Conservation (phyloP, 208 protist genomes). For the Lotmaria passim region DNA sequence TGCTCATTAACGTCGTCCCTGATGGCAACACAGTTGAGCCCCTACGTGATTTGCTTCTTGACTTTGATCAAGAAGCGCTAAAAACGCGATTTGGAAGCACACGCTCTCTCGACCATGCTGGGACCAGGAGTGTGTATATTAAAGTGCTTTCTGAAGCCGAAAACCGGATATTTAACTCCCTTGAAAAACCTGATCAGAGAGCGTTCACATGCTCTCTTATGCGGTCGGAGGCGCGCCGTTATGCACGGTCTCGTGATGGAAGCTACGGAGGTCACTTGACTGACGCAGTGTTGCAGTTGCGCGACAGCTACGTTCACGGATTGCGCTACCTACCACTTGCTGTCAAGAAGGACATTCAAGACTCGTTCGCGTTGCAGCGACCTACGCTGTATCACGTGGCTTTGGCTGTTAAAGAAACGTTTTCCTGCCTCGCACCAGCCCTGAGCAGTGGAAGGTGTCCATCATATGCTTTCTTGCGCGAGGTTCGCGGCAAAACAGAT, state of each 20-base stretch:
- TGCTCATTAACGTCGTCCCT: constrained; percentile 15
- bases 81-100: constrained; percentile 37
- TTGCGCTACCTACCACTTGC: constrained; percentile 44
- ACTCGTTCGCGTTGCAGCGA: constrained; percentile 23
- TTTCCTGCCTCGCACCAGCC: constrained; percentile 51
- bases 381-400: constrained; percentile 39
- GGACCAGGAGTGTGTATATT: constrained; percentile 49
- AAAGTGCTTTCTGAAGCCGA: constrained; percentile 42
- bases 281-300: constrained; percentile 55
- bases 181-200: constrained; percentile 13
- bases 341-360: constrained; percentile 41
- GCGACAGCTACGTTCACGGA: constrained; percentile 67
- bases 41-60: constrained; percentile 9
- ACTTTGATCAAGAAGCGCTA: constrained; percentile 26
- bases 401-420: constrained; percentile 47
- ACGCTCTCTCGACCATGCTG: constrained; percentile 49
- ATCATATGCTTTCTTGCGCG: constrained; percentile 67
- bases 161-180: constrained; percentile 21
- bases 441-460: constrained; percentile 45
- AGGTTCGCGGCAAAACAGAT: constrained; percentile 54
- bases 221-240: constrained; percentile 45
- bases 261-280: constrained; percentile 34
- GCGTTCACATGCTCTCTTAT: constrained; percentile 51
- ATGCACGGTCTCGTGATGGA: constrained; percentile 61
- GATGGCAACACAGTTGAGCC: constrained; percentile 32